Evolutionary conservation across 2,329 filamentous ascomycete species (phyloP).

Genomic region (Epichloe scottii): DNA sequence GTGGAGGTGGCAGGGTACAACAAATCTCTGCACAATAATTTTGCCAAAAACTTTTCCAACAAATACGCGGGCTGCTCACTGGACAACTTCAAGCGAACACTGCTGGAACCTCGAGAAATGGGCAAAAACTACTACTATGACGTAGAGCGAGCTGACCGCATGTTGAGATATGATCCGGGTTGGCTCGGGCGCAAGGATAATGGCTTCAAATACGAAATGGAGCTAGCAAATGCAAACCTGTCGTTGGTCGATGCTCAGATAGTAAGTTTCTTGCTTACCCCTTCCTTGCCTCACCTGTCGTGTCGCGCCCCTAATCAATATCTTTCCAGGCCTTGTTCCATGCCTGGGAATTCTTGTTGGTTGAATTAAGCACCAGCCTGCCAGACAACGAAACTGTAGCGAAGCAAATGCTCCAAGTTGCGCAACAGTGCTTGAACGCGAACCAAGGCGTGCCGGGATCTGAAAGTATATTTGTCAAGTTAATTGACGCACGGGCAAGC

Average conservation of each 20-base stretch:
- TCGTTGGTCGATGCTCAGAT: constrained; percentile 89
- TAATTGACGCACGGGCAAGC: constrained; percentile 65
- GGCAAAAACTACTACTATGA: constrained; percentile 80
- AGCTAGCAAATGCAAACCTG: constrained; percentile 77
- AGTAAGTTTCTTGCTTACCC: constrained; percentile 34
- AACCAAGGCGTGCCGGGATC: constrained; percentile 63
- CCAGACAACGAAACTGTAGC: constrained; percentile 42
- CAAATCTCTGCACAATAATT: constrained; percentile 69
- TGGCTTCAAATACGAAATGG: constrained; percentile 73
- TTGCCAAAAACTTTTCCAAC: constrained; percentile 70
- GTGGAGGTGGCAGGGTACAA: constrained; percentile 77
- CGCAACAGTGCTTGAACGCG: constrained; percentile 63
- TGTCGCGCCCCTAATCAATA: neutral
- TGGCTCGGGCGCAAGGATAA: constrained; percentile 60
- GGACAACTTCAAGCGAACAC: constrained; percentile 68
- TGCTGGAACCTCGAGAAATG: constrained; percentile 50
- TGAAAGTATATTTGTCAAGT: constrained; percentile 67
- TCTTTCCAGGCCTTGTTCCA: constrained; percentile 58
- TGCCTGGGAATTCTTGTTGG: constrained; percentile 77
- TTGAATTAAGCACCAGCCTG: constrained; percentile 65
- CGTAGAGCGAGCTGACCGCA: constrained; percentile 56
- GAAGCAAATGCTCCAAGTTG: constrained; percentile 60
- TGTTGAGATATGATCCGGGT: constrained; percentile 64
- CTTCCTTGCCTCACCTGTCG: neutral
- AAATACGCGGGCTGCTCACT: constrained; percentile 64